Base-by-base conservation (phyloP, 371 early-diverging fungal genomes). In the Nematocida sp. region DNA sequence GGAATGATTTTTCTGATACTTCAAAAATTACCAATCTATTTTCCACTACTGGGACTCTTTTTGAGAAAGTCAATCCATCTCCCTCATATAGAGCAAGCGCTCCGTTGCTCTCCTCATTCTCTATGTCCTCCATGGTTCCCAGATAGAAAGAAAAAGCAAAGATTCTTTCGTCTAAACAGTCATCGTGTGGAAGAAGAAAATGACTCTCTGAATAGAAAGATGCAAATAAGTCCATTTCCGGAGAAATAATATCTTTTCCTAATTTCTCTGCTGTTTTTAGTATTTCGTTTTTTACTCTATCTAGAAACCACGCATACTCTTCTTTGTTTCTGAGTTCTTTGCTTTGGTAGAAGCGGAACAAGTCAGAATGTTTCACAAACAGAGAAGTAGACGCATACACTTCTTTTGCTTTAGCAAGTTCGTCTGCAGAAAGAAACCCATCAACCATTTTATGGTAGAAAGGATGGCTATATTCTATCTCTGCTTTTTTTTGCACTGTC, bases 131-230 rank as follows among this genome's bases (percentile, higher is more conserved):
- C 18, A 28, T 9, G 3, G 16, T 28, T 4, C 79, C 76, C 16
- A 84, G 45, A 77, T 84, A 84, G 55, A 65, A 83, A 5, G 77
- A 79, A 71, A 83, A 84, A 25, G 84, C 84, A 49, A 78, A 80
- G 16, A 65, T 64, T 35, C 84, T 60, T n/a, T 50, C 35, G 18
- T 80, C 81, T 13, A 83, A 55, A 45, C 55, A 56, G 65, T 84
- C 84, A 65, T 84, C 84, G 63, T 84, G 84, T 36, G 80, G 80
- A 18, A 83, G 80, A 33, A 84, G 69, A 78, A 69, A 84, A 57
- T 83, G 60, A 16, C 78, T 79, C 51, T 57, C 25, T 26, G 49
- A 42, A 48, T 84, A 84, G 51, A 51, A 81, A 5, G 83, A 82
- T 2, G 77, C 83, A 80, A 84, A 84, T 3, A 82, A 45, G 39